These are phyloP conservation scores for Apiospora rasikravindrae DNA, from an alignment of 2,329 filamentous ascomycete genomes.

Conservation along the genomic window DNA sequence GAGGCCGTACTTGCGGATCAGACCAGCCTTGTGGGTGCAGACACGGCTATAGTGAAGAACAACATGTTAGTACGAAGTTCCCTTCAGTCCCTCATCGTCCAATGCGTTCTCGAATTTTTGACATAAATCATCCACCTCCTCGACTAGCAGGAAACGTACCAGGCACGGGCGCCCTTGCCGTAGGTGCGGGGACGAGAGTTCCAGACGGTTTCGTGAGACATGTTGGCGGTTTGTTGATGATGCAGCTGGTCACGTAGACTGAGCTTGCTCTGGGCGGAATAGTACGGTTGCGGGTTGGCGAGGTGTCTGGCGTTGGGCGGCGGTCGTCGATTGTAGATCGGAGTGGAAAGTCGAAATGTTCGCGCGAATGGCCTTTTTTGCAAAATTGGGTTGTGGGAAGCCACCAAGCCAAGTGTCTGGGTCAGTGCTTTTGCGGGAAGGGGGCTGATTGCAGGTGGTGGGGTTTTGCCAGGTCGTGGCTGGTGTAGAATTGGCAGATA, in stretches of 20 bases:
- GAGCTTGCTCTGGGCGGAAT: conserved; percentile 6
- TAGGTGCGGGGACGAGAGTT: conserved; percentile 97
- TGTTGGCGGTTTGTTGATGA: conserved; percentile 50
- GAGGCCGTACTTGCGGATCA: conserved; percentile 99
- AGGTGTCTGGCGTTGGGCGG: conserved; percentile 16
- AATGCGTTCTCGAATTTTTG: conserved; percentile 12
- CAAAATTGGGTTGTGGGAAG: conserved; percentile 21
- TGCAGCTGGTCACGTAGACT: conserved; percentile 22
- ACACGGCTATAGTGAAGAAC: conserved; percentile 55
- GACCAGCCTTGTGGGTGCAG: conserved; percentile 94
- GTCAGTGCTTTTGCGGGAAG: not conserved
- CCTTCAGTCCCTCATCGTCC: conserved; percentile 24
- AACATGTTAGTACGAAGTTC: conserved; percentile 31
- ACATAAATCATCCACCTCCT: conserved; percentile 21
- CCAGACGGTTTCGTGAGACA: conserved; percentile 93
- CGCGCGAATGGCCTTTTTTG: conserved; percentile 14
- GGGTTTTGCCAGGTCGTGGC: not conserved
- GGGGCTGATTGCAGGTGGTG: conserved; percentile 1
- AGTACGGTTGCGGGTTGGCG: conserved; percentile 16
- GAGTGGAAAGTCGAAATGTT: conserved; percentile 17
- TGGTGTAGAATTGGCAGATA: not conserved
- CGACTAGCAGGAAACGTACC: conserved; percentile 65
- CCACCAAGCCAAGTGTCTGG: conserved; percentile 1
- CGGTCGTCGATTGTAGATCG: conserved; percentile 17
- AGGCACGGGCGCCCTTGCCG: conserved; percentile 93